phyloP scores from a whole-genome alignment of 805 yeast genomes.

The Candida nanaspora region DNA sequence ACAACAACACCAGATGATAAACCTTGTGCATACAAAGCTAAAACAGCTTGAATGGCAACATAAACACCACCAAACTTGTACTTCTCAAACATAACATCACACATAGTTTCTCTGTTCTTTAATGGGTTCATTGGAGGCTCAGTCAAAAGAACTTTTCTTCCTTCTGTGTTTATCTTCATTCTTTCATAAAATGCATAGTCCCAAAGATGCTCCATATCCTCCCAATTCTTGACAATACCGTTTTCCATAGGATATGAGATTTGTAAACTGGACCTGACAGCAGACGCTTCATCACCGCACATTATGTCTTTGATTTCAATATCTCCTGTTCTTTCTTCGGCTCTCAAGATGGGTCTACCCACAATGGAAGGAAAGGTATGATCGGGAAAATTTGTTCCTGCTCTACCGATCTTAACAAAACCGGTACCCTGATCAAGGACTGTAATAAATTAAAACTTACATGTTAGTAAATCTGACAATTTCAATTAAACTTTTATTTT shows the following conservation, averaged over 20 bases:
- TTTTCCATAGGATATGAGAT: conserved; percentile 98
- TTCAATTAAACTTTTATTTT: no score
- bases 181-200: conserved; percentile 93
- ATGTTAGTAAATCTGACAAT: background rate
- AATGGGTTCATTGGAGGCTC: conserved; percentile 98
- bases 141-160: conserved; percentile 78
- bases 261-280: conserved; percentile 83
- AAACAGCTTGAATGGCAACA: conserved; percentile 96
- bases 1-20: conserved; percentile 95
- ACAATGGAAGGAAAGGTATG: conserved; percentile 95
- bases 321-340: conserved; percentile 81
- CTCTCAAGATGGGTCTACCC: conserved; percentile 94
- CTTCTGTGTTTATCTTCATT: conserved; percentile 69
- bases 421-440: conserved; percentile 99
- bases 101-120: conserved; percentile 85
- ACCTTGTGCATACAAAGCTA: conserved; percentile 96
- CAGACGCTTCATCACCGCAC: conserved; percentile 96
- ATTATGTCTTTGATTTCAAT: conserved; percentile 88
- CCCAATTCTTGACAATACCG: conserved; percentile 96
- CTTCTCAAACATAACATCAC: conserved; percentile 87
- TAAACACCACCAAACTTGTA: conserved; percentile 89
- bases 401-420: conserved; percentile 93
- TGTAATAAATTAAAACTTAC: conserved; percentile 11
- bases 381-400: conserved; percentile 96
- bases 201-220: conserved; percentile 98